Evolutionary conservation across 176 grass and related monocot genomes (phyloP), one percentile per base, ranked within the genome.

Genomic region (Musa acuminata): DNA sequence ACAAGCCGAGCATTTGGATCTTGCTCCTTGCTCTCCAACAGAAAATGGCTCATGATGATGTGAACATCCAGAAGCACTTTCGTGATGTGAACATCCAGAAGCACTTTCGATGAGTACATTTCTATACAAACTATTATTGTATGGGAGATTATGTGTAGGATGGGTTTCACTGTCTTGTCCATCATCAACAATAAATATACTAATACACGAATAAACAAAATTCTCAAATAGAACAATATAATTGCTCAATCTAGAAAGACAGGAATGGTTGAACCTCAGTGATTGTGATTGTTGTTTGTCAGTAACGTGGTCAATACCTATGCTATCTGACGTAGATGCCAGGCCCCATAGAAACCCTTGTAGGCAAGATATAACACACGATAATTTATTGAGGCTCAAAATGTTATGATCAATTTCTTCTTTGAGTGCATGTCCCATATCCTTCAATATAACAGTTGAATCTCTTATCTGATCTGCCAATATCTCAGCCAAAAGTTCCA

Each of bases 331-430:
- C 64, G 84, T 75, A 72, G 82, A 91, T 73, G 83, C 57, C 51
- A 94, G 75, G 62, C 90, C 95, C 95, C 90, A 87, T 62, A 98
- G 82, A 79, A 93, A 98, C 75, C 90, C 88, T 69, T 83, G 82
- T 57, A 91, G 78, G 69, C 88, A 98, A 89, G 90, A 94, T 52
- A 98, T 69, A 9, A 80, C 73, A 89, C 86, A 89, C 60, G 79
- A 80, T 75, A 93, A 79, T 65, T 69, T 85, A 51, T 87, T 75
- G 86, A 86, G 85, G 62, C 75, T 80, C 25, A 78, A 76, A 77
- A 43, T 72, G 20, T 74, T 62, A 80, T 82, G 64, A 69, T 73
- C 93, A 72, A 74, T 54, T 82, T 87, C 84, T 85, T 85, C 78
- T 79, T 93, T 87, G 73, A 90, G 65, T 74, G 72, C 81, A 84